Evolutionary conservation across 2,329 filamentous ascomycete species (phyloP), one percentile per base, ranked within the genome.

Genomic region (Periconia macrospinosa): DNA sequence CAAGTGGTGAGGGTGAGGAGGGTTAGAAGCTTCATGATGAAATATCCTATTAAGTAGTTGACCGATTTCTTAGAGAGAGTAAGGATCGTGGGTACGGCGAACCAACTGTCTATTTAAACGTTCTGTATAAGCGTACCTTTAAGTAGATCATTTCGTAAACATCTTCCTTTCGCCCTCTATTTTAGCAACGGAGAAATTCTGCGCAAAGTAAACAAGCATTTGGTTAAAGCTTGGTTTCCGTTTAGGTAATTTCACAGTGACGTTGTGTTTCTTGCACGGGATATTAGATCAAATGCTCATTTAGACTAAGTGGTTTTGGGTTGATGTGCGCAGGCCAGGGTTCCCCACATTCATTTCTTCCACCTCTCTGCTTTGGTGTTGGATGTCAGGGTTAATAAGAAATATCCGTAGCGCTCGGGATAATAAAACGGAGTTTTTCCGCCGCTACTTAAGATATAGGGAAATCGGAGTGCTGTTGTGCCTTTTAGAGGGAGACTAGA

Each of bases 11-110:
- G 41, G 33, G 66, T 49, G 45, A 65, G 9, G 45, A 62, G 30
- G 15, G 66, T 56, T 30, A 66, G 59, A 51, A 68, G 49, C 62
- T 70, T 71, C 69, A 72, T 73, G 17, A 8, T 27, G 23, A 8
- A 8, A 27, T 5, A 27, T 27, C 23, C 5, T 27, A 5, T 27
- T 8, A 8, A 27, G 8, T 27, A 8, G 3, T 27, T 27, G 3
- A 27, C 23, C 8, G 23, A 5, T 27, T 27, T 27, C 23, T 5
- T 5, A 27, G 8, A 8, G 23, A 27, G 23, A 27, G 8, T 27
- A 8, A 27, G 23, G 23, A 27, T 3, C 23, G 8, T 27, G 23
- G 23, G 3, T 5, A 27, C 23, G 23, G 23, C 8, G 23, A 27
- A 8, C 23, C 5, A 27, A 27, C 23, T 27, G 5, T 27, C 23